Conservation (phyloP, 768 basidiomycete species). For the Boletus sp. region DNA sequence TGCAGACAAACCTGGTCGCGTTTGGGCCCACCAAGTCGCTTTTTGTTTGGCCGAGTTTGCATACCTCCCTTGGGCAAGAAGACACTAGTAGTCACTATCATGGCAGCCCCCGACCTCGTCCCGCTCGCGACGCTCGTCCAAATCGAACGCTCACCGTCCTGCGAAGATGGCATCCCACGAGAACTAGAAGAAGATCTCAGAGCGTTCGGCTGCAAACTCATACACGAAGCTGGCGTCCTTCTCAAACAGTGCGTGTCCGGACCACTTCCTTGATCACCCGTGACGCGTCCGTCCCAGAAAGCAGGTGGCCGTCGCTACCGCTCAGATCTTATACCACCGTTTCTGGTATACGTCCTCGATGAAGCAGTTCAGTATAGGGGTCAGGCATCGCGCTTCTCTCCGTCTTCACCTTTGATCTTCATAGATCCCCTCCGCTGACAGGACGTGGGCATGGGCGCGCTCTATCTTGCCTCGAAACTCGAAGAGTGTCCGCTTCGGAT, state of each 20-base stretch:
- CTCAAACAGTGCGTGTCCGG: slow-evolving; percentile 70
- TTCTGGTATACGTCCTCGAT: slow-evolving; percentile 97
- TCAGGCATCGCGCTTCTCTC: slow-evolving; percentile 39
- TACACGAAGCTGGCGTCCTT: slow-evolving; percentile 91
- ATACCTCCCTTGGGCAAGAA: background rate
- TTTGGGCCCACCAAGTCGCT: background rate
- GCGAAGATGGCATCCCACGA: slow-evolving; percentile 73
- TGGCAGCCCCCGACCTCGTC: slow-evolving; percentile 53
- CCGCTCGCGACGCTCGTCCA: slow-evolving; percentile 83
- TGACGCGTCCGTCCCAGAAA: slow-evolving; percentile 50
- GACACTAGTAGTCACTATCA: slow-evolving; percentile 8
- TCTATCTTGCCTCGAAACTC: slow-evolving; percentile 85
- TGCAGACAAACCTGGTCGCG: background rate
- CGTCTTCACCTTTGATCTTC: slow-evolving; percentile 4
- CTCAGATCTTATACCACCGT: slow-evolving; percentile 92
- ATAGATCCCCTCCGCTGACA: slow-evolving; percentile 29
- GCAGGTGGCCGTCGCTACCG: slow-evolving; percentile 95
- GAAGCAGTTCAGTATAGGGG: slow-evolving; percentile 91
- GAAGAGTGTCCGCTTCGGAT: slow-evolving; percentile 91
- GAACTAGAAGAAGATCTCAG: slow-evolving; percentile 87
- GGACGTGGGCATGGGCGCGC: slow-evolving; percentile 88
- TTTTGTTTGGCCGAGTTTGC: slow-evolving; percentile 25
- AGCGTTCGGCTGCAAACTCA: slow-evolving; percentile 88
- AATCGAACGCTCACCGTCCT: slow-evolving; percentile 75
- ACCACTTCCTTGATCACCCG: background rate